Evolutionary conservation across 1,139 yeast species (phyloP), one percentile per base, ranked within the genome.

Genomic region (Suhomyces kunorum): DNA sequence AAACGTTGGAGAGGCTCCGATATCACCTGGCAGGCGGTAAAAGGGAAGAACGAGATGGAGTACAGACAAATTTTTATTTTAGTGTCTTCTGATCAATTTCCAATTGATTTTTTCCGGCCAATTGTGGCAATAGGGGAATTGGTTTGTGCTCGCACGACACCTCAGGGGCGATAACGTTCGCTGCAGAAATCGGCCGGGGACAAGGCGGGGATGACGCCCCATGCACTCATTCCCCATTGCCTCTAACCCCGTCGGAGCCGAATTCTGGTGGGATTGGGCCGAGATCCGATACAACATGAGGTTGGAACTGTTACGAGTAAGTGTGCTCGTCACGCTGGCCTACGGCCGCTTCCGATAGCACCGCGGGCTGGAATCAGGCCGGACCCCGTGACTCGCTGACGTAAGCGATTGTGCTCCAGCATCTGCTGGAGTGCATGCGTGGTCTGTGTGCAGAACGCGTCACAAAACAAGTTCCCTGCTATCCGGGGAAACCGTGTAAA

Each of bases 61-160:
- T 28, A 23, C 37, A 33, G 34, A 34, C 36, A 32, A 38, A 23
- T 24, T 17, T 32, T 30, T 35, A 27, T 39, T 42, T 46, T 39
- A 45, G 38, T 35, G 50, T 48, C 51, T 44, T 46, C 44, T 34
- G 51, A 48, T 45, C 51, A 46, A 38, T 48, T 48, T 46, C 51
- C 51, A 38, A 41, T 45, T 35, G 48, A 35, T 45, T 46, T 39
- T 32, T 35, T 26, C 41, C 19, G 32, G 24, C 32, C 32, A 29
- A 29, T 29, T n/a, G 19, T 20, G 22, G 22, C 37, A 34, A 37
- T 30, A 38, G 36, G 36, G 37, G 38, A 23, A 32, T 14, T 14
- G n/a, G n/a, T n/a, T n/a, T n/a, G n/a, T n/a, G n/a, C 33, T 34
- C 40, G 37, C 40, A 40, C 35, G 33, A 32, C 28, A 20, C 24